Evolutionary conservation across 495 filamentous ascomycete genomes (phyloP).

Genomic region (Opeltia flavorubescens): DNA sequence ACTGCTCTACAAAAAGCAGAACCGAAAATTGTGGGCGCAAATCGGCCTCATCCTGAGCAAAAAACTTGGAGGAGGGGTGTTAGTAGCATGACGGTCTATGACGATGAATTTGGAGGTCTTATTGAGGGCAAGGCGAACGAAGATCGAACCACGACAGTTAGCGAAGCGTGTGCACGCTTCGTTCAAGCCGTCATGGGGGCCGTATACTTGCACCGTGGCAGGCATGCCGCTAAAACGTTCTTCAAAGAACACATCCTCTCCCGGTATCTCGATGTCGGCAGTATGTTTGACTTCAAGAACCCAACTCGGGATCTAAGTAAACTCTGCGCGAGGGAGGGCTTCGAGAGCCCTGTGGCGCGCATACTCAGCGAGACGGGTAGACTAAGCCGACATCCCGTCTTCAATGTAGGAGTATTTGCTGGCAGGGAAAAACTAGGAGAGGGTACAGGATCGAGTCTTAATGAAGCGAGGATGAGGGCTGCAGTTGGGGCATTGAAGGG

Average conservation of each 20-base stretch:
- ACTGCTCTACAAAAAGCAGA: conserved; percentile 14
- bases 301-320: conserved; percentile 67
- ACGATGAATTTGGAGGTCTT: conserved; percentile 65
- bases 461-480: conserved; percentile 64
- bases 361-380: conserved; percentile 82
- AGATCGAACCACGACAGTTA: conserved; percentile 25
- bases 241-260: conserved; percentile 69
- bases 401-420: conserved; percentile 85
- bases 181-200: conserved; percentile 70
- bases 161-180: conserved; percentile 46
- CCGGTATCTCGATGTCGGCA: conserved; percentile 58
- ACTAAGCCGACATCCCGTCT: conserved; percentile 67
- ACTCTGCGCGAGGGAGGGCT: conserved; percentile 76
- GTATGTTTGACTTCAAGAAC: conserved; percentile 67
- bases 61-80: conserved; percentile 50
- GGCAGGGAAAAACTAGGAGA: conserved; percentile 83
- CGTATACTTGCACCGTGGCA: conserved; percentile 66
- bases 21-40: conserved; percentile 20
- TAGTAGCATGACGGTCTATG: conserved; percentile 56
- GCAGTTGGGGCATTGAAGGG: conserved; percentile 71
- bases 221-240: conserved; percentile 60
- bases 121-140: conserved; percentile 21
- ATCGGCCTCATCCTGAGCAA: conserved; percentile 9
- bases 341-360: conserved; percentile 74
- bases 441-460: conserved; percentile 56